Evolutionary conservation across 176 grass and related monocot species (phyloP).

Genomic region (Lolium perenne): DNA sequence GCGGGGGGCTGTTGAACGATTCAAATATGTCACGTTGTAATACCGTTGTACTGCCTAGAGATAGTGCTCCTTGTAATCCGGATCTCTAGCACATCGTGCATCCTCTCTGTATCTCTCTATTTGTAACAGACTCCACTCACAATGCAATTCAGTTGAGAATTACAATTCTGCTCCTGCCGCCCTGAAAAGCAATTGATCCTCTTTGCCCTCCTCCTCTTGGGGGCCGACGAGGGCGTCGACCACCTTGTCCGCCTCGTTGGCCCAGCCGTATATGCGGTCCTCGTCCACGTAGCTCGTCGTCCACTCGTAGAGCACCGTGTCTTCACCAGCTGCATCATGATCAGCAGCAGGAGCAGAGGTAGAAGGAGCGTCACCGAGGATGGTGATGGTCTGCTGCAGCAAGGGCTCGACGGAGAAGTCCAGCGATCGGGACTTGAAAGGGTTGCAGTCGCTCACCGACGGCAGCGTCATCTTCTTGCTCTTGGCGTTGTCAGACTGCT

Average conservation of each 20-base stretch:
- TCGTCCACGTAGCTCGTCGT: constrained; percentile 65
- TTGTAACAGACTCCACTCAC: too few species aligned
- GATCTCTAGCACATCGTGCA: too few species aligned
- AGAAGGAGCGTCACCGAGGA: neutral
- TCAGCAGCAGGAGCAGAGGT: neutral
- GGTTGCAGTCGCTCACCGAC: constrained; percentile 32
- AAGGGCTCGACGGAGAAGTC: neutral
- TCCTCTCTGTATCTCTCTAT: too few species aligned
- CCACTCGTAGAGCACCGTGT: constrained; percentile 52
- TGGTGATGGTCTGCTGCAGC: neutral
- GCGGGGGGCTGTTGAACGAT: neutral
- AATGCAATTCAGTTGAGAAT: too few species aligned
- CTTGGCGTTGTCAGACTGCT: neutral
- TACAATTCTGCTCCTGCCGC: constrained; percentile 24
- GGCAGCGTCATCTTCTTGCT: neutral
- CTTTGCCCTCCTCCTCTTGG: neutral
- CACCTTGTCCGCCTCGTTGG: neutral
- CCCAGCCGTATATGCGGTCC: constrained; percentile 49
- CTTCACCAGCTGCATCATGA: neutral
- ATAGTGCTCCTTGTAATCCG: too few species aligned
- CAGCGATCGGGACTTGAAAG: constrained; percentile 27
- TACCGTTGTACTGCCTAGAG: too few species aligned
- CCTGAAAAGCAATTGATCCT: neutral
- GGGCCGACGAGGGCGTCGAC: constrained; percentile 32
- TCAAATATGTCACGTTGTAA: too few species aligned